Percentiles rank a stretch among this genome's conserved stretches.
Conservation (phyloP, 495 filamentous ascomycete genomes). For the Lichina pygmaea region DNA sequence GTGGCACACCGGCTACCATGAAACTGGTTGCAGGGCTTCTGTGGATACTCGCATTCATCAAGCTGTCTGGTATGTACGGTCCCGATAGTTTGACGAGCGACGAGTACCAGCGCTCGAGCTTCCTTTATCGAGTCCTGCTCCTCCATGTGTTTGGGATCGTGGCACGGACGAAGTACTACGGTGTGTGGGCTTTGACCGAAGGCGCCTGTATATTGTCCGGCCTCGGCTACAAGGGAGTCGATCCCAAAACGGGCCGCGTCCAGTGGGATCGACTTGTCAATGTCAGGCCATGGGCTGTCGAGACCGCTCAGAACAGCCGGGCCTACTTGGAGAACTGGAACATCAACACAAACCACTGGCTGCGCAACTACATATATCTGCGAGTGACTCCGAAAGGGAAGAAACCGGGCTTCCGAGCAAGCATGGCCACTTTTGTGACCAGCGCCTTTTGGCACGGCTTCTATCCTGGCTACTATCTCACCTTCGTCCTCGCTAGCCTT, state of each 20-base stretch:
- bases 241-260: conserved; percentile 52
- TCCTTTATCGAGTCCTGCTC: conserved; percentile 44
- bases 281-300: conserved; percentile 55
- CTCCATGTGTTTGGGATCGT: conserved; percentile 64
- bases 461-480: conserved; percentile 84
- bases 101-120: conserved; percentile 32
- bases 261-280: conserved; percentile 79
- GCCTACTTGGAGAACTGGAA: conserved; percentile 86
- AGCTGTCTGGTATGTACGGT: conserved; percentile 41
- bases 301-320: conserved; percentile 71
- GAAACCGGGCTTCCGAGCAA: conserved; percentile 90
- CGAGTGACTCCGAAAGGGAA: conserved; percentile 85
- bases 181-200: conserved; percentile 80
- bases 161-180: conserved; percentile 76
- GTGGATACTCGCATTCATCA: conserved; percentile 61
- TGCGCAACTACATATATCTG: conserved; percentile 86
- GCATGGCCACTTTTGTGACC: conserved; percentile 77
- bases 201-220: conserved; percentile 86
- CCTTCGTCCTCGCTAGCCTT: conserved; percentile 70
- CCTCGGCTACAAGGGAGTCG: conserved; percentile 81
- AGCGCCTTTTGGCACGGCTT: conserved; percentile 97
- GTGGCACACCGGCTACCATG: conserved; percentile 55
- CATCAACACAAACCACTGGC: conserved; percentile 94
- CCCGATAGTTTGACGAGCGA: conserved; percentile 29
- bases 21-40: conserved; percentile 43